Base-by-base conservation (phyloP, 768 basidiomycete species). In the Kwoniella heveanensis region DNA sequence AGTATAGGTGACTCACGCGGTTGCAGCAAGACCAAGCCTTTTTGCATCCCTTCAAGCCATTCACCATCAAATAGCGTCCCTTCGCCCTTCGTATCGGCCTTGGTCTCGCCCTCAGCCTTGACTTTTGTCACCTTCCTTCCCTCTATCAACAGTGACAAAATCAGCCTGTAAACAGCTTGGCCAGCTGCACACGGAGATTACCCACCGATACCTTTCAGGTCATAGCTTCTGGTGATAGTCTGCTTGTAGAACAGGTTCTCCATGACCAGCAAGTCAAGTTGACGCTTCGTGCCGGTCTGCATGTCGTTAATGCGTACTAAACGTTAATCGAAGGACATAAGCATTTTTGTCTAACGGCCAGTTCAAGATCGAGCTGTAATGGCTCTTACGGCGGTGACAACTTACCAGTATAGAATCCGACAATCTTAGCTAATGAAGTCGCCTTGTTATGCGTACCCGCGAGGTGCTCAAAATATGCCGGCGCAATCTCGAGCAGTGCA, bases 31-130 rank as follows among this genome's bases (percentile, higher is more conserved):
- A 87, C 86, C 64, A 88, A 79, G 0, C 85, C 83, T 57, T 83
- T 83, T 69, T 88, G 86, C 78, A 90, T 89, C 3, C 84, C 87
- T 80, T 92, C 89, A 32, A 91, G 86, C 90, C 90, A 92, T 76
- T 92, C 90, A 2, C 86, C 87, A 76, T 92, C 90, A 71, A 88
- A 90, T 29, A 90, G 77, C 0, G 88, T 90, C 76, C 84, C 86
- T 52, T 48, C 65, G n/a, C 27, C 47, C 22, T 50, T 53, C 3
- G 61, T 46, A 24, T 64, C 62, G 7, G 27, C 1, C 24, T 64
- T 64, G 10, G n/a, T 36, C 0, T 57, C 55, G 9, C 32, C 65
- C 46, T 49, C 79, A 63, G 37, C 79, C 75, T 27, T 57, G 5
- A 71, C 72, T 2, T 83, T 72, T 76, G 89, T 89, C 52, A 88